Base-by-base conservation (phyloP, 805 yeast genomes). In the Wickerhamiella australiensis region DNA sequence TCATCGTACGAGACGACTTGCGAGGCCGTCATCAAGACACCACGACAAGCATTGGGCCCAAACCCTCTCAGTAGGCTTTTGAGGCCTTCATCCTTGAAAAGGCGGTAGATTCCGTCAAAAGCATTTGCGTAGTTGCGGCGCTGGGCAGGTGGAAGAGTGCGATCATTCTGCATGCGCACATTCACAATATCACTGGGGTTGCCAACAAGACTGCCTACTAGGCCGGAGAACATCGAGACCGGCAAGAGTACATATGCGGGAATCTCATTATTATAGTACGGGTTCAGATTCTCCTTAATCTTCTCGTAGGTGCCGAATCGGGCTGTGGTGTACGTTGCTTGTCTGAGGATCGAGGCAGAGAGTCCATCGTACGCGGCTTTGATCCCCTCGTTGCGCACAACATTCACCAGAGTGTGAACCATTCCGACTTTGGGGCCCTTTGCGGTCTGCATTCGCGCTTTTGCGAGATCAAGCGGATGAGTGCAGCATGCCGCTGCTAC, bases 91-190 rank as follows among this genome's bases (percentile, higher is more conserved):
- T 79, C 78, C 43, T 62, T 68, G 6, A 68, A 58, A 46, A 86
- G 78, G 55, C 80, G 72, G 47, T 61, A 59, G 26, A 86, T 64
- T 13, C 95, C 95, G 61, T 85, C 88, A 35, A 85, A 58, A 0
- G 92, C 94, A 63, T 86, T 79, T 46, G 72, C 71, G 63, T 86
- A 85, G 60, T 82, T 77, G 63, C 95, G 74, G 61, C 87, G 74
- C 56, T 78, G 72, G 1, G 70, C 79, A 3, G 65, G 50, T 3
- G 87, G 84, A 52, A 83, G 68, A 0, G 87, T 68, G 5, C 82
- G 77, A 60, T 85, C 95, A 63, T 85, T 85, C 64, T 85, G 95
- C 95, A 85, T 85, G 66, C 95, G 75, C 54, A 85, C 83, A 57
- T 85, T 85, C 35, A 84, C 86, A 12, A 85, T 82, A 61, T 85